Evolutionary conservation across 345 rosid species (phyloP), one percentile per base, ranked within the genome.

Genomic region (Arabis hirsuta): DNA sequence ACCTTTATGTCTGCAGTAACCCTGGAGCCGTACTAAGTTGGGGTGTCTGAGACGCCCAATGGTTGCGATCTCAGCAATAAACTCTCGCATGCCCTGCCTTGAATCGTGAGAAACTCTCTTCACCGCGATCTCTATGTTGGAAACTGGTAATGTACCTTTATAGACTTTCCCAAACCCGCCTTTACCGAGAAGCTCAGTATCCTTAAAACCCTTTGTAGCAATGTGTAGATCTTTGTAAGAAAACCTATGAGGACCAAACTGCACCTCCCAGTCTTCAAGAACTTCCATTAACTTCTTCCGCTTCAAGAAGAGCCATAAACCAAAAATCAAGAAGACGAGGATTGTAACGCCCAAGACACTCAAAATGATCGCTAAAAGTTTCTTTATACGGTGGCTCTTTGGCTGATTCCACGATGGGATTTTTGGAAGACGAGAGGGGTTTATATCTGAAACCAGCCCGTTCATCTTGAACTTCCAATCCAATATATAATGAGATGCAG

Each of bases 231-330:
- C 92, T 14, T 75, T 71, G 76, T 78, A 89, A 47, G 55, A 70
- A 68, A 91, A 91, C 71, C 97, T 81, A 68, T 89, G 90, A 14
- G 96, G 94, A 78, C 90, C 86, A 71, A 41, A 61, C 14, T 91
- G 90, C 22, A 86, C 3, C 53, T 89, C 96, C 97, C 90, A 87
- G 57, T 85, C 90, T 51, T 88, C 94, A 77, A 56, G 53, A 55
- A 82, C 29, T 80, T 11, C 62, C 67, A 66, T 0, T 3, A 63
- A 1, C 58, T 56, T 65, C 6, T 65, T 63, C 31, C 71, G 14
- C 32, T 55, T 65, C 22, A 64, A 0, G 65, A 41, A 70, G 16
- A 48, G 4, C 74, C 58, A 70, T 20, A 69, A 22, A 2, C 73
- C 4, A 0, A 56, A 26, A 45, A 0, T 9, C 38, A 69, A 56